Percentiles rank a stretch among this genome's conserved stretches.
These are phyloP conservation scores for Alnus glutinosa DNA, from an alignment of 306 rosid species.

Conservation along the genomic window DNA sequence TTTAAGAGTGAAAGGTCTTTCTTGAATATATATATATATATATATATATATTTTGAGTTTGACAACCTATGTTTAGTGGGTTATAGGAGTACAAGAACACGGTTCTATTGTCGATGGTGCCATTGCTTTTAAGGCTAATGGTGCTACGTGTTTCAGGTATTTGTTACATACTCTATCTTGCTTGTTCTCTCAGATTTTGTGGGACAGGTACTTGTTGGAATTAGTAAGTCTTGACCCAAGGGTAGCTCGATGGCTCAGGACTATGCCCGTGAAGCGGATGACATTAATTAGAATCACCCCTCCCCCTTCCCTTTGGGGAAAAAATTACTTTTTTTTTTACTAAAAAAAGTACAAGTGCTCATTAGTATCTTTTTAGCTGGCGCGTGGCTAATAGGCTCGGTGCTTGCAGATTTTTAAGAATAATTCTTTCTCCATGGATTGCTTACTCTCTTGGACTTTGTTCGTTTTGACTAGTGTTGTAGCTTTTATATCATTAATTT, in stretches of 20 bases:
- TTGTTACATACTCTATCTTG: background rate
- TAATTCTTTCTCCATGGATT: background rate
- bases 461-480: background rate
- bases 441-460: background rate
- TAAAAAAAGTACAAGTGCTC: background rate
- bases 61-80: background rate
- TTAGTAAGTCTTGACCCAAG: too few species aligned
- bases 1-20: background rate
- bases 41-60: background rate
- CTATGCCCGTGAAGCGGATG: too few species aligned
- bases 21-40: background rate
- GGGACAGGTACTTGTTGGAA: background rate
- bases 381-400: background rate
- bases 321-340: too few species aligned
- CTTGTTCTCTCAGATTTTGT: background rate
- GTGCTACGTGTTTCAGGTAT: background rate
- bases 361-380: background rate
- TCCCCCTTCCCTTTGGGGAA: too few species aligned
- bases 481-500: background rate
- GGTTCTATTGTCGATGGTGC: background rate
- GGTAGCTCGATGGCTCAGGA: too few species aligned
- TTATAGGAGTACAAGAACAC: background rate
- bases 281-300: too few species aligned
- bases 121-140: background rate
- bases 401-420: background rate